A percentile compares a stretch with the other conserved stretches of the same genome.
These are phyloP conservation scores for Bondarzewia mesenterica DNA, from an alignment of 1,284 basidiomycete species.

Conservation along the genomic window DNA sequence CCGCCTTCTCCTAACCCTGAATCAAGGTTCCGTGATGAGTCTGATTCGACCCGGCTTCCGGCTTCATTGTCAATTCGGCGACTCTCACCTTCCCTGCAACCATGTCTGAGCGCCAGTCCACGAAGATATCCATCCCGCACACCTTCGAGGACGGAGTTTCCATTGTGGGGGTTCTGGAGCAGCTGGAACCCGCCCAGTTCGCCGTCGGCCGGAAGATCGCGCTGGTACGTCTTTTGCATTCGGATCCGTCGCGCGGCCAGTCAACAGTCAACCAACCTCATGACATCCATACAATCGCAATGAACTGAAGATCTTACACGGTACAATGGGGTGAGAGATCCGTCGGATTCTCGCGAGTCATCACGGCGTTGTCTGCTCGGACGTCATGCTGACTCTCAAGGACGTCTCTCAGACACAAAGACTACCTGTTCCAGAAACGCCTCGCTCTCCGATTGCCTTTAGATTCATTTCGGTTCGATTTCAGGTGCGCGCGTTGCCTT, in stretches of 20 bases:
- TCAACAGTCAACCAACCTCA: no score
- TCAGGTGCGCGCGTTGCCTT: conserved; percentile 44
- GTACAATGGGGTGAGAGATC: conserved; percentile 57
- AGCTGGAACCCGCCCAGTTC: conserved; percentile 38
- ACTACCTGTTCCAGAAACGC: conserved; percentile 76
- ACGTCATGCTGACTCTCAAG: no score
- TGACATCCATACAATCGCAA: no score
- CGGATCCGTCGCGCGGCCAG: no score
- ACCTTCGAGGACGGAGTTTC: conserved; percentile 34
- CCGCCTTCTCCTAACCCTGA: no score
- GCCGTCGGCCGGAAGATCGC: conserved; percentile 54
- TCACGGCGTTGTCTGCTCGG: no score
- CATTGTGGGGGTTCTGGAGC: conserved; percentile 60
- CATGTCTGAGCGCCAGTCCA: conserved; percentile 27
- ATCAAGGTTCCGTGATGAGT: no score
- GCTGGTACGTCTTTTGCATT: conserved; percentile 47
- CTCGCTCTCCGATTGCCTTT: conserved; percentile 59
- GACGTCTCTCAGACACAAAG: conserved; percentile 56
- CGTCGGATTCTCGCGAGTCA: neutral
- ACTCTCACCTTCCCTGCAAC: no score
- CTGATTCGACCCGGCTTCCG: no score
- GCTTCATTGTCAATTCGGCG: no score
- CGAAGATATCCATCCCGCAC: conserved; percentile 53
- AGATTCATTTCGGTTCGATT: conserved; percentile 81
- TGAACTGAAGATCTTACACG: conserved; percentile 58